These are phyloP conservation scores for Thuidium tamariscinum DNA, from an alignment of 225 moss, liverwort and hornwort species.

Conservation along the genomic window DNA sequence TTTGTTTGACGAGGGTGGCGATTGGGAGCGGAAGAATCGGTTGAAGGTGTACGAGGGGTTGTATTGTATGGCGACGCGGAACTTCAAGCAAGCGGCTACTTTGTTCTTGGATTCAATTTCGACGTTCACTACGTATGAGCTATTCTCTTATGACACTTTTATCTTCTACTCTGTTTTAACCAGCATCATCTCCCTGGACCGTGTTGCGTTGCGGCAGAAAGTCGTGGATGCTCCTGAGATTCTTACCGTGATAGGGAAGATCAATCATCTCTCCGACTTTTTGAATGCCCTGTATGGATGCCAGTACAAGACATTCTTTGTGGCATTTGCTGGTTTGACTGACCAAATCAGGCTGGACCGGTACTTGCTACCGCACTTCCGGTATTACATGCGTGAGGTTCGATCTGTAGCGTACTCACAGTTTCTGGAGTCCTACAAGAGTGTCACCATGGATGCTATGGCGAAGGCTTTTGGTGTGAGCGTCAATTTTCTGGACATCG, in stretches of 20 bases:
- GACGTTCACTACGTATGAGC: constrained; percentile 92
- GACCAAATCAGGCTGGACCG: constrained; percentile 88
- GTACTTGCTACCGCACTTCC: constrained; percentile 79
- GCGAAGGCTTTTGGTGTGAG: constrained; percentile 93
- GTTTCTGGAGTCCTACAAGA: constrained; percentile 97
- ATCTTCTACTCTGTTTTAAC: constrained; percentile 96
- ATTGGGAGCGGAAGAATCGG: constrained; percentile 98
- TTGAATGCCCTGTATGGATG: constrained; percentile 86
- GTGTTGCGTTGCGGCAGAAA: constrained; percentile 92
- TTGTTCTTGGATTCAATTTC: constrained; percentile 95
- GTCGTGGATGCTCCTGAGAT: constrained; percentile 99
- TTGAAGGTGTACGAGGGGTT: constrained; percentile 95
- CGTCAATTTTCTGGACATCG: constrained; percentile 81
- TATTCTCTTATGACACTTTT: constrained; percentile 93
- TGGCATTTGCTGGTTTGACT: constrained; percentile 93
- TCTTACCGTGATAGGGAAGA: constrained; percentile 90
- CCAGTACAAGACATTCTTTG: constrained; percentile 91
- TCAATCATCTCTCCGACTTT: constrained; percentile 77
- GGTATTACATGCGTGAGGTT: constrained; percentile 98
- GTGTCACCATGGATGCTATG: constrained; percentile 99
- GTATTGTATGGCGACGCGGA: constrained; percentile 94
- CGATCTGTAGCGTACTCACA: constrained; percentile 93
- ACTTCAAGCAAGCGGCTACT: constrained; percentile 86
- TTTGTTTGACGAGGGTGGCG: constrained; percentile 93
- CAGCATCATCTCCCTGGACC: constrained; percentile 89